A percentile compares a stretch with the other conserved stretches of the same genome.
Conservation (phyloP, 2,329 filamentous ascomycete species). For the Alternaria novae-zelandiae region DNA sequence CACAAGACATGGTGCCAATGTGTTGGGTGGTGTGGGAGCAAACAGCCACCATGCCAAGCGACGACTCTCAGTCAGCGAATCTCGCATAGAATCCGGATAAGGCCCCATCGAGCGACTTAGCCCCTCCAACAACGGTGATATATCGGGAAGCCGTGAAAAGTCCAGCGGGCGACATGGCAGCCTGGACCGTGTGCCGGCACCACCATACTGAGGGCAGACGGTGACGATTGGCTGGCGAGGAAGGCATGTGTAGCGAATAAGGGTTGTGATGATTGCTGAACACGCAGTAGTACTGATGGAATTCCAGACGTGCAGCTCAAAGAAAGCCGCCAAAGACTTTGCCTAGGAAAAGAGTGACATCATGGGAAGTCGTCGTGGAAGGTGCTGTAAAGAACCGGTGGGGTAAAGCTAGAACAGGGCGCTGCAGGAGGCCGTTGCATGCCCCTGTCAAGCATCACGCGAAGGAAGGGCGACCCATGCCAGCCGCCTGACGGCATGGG, state of each 20-base stretch:
- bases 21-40: background rate
- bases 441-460: background rate
- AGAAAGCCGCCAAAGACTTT: background rate
- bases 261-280: background rate
- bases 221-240: background rate
- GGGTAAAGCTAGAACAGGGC: background rate
- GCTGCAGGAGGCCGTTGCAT: background rate
- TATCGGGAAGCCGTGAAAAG: background rate
- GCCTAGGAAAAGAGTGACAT: background rate
- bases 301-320: background rate
- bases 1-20: background rate
- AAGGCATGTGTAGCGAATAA: background rate
- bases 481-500: background rate
- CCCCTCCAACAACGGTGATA: slow-evolving; percentile 8
- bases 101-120: background rate
- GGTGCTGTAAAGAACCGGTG: slow-evolving; percentile 1
- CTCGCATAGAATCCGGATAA: slow-evolving; percentile 4
- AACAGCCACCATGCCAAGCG: background rate
- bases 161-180: background rate
- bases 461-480: background rate
- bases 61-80: background rate
- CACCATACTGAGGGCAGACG: background rate
- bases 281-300: background rate
- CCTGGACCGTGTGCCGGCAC: background rate
- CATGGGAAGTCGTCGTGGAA: background rate